Percentiles rank a stretch among this genome's conserved stretches.
phyloP scores from a whole-genome alignment of 139 green algal species.

The Haematococcus lacustris region DNA sequence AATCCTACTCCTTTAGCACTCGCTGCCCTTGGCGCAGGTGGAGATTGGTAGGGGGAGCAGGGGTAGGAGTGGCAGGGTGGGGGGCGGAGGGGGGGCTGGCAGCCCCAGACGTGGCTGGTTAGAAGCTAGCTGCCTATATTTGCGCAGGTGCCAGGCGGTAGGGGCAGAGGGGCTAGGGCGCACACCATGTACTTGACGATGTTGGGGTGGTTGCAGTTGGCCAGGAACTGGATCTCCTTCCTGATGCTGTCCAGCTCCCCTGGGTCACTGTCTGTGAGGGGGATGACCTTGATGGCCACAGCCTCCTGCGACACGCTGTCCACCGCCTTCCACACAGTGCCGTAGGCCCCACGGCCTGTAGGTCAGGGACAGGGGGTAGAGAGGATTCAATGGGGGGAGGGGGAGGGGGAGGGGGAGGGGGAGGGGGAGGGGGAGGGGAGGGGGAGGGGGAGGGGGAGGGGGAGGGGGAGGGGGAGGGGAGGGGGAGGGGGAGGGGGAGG shows the following conservation, averaged over 20 bases:
- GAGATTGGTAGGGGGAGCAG: too few species aligned
- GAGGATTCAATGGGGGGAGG: neutral
- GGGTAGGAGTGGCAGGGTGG: too few species aligned
- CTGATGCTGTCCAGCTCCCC: constrained; percentile 28
- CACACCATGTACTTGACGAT: constrained; percentile 80
- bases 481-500: neutral
- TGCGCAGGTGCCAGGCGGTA: too few species aligned
- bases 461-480: neutral
- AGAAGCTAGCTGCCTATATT: too few species aligned
- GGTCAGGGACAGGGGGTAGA: neutral
- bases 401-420: neutral
- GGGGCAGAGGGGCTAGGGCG: too few species aligned
- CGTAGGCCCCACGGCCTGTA: constrained; percentile 69
- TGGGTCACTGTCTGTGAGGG: constrained; percentile 7
- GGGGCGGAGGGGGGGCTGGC: too few species aligned
- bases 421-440: neutral
- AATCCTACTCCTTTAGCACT: too few species aligned
- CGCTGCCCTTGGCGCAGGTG: too few species aligned
- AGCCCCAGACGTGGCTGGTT: too few species aligned
- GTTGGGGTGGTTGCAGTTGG: constrained; percentile 92
- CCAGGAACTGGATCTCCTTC: constrained; percentile 72
- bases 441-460: neutral
- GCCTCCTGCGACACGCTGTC: constrained; percentile 42
- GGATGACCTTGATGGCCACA: constrained; percentile 86
- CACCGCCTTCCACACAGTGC: constrained; percentile 77